Percentiles rank a stretch among this genome's conserved stretches.
Conservation (phyloP, 2,329 filamentous ascomycete species). For the Verticillium nonalfalfae region DNA sequence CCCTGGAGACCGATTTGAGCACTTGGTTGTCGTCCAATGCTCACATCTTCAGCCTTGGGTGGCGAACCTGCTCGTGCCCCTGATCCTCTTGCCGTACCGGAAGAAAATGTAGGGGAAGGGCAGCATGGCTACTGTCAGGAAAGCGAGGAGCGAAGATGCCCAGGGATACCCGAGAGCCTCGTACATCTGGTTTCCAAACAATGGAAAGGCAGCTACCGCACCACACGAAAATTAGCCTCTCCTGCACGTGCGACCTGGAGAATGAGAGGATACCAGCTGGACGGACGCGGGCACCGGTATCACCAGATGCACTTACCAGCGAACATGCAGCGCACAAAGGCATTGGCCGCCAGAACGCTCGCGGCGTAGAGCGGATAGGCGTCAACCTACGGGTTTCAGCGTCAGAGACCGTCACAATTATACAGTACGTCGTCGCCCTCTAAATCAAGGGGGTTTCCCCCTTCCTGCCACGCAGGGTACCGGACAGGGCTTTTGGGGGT, state of each 20-base stretch:
- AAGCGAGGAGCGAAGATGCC: slow-evolving; percentile 57
- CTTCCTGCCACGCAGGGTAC: neutral
- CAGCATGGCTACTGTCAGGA: slow-evolving; percentile 54
- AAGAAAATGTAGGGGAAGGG: slow-evolving; percentile 61
- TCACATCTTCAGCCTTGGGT: slow-evolving; percentile 23
- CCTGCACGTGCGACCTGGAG: neutral
- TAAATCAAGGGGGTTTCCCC: neutral
- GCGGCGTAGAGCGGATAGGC: slow-evolving; percentile 72
- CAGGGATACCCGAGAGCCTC: slow-evolving; percentile 62
- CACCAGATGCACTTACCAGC: slow-evolving; percentile 42
- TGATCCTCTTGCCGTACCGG: slow-evolving; percentile 50
- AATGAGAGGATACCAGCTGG: slow-evolving; percentile 12
- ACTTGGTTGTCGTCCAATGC: neutral
- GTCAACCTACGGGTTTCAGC: slow-evolving; percentile 48
- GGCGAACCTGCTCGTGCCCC: slow-evolving; percentile 49
- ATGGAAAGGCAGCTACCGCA: slow-evolving; percentile 59
- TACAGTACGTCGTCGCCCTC: neutral
- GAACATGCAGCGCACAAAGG: slow-evolving; percentile 71
- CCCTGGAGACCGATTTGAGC: neutral
- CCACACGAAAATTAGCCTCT: neutral
- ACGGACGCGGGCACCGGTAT: slow-evolving; percentile 9
- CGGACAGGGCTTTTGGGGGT: neutral
- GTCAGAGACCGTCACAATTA: neutral
- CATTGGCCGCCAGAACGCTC: slow-evolving; percentile 76
- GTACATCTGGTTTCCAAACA: slow-evolving; percentile 73